Conservation (phyloP, 2,329 filamentous ascomycete genomes). For the Basipetospora chlamydospora region DNA sequence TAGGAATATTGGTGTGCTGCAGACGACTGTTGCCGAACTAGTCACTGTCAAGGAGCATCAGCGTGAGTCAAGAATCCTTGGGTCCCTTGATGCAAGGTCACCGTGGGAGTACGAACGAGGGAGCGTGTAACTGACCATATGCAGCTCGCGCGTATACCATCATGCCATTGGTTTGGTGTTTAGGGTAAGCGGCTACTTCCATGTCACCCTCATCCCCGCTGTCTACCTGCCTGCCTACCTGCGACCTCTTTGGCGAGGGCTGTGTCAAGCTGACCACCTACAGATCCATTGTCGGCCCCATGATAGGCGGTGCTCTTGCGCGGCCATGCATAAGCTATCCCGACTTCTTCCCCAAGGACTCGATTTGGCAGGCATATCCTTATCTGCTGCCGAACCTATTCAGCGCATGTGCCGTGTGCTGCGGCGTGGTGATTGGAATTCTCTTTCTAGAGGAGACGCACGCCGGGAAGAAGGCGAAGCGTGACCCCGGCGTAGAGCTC, state of each 20-base stretch:
- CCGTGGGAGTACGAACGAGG: no score
- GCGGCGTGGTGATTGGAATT: conserved; percentile 64
- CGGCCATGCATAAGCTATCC: conserved; percentile 77
- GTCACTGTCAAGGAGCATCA: conserved; percentile 90
- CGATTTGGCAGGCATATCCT: conserved; percentile 73
- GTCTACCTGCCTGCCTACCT: no score
- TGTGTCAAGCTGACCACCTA: conserved; percentile 15
- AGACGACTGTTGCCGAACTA: conserved; percentile 89
- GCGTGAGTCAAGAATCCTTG: conserved; percentile 35
- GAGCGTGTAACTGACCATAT: background rate
- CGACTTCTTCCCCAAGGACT: conserved; percentile 51
- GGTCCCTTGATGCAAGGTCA: no score
- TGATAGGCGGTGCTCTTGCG: conserved; percentile 79
- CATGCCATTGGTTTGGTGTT: conserved; percentile 96
- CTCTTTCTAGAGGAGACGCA: conserved; percentile 94
- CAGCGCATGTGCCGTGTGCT: conserved; percentile 61
- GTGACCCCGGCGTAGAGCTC: conserved; percentile 62
- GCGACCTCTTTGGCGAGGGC: background rate
- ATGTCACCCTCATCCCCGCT: background rate
- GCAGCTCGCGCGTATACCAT: conserved; percentile 84
- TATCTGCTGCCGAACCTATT: conserved; percentile 90
- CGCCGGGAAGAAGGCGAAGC: conserved; percentile 58
- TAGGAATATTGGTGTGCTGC: conserved; percentile 85
- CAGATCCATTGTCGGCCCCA: conserved; percentile 81
- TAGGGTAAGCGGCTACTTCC: conserved; percentile 47